These are phyloP conservation scores for Aspergillus nomiae DNA, from an alignment of 2,329 filamentous ascomycete species.

Conservation along the genomic window DNA sequence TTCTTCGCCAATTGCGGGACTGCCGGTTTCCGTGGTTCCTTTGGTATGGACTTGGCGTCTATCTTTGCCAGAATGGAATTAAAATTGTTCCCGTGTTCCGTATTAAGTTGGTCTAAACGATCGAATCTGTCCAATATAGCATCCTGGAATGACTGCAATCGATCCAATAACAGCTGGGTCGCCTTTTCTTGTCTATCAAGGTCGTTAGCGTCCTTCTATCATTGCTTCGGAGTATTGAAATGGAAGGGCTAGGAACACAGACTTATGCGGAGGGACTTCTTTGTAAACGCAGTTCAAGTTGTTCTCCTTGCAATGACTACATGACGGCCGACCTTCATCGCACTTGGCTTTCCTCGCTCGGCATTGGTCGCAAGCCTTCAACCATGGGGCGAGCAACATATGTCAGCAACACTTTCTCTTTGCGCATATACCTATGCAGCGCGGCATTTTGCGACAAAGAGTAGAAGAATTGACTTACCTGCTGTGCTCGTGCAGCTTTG, in stretches of 20 bases:
- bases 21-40: slow-evolving; percentile 17
- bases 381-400: not conserved
- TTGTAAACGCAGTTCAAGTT: slow-evolving; percentile 82
- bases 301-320: slow-evolving; percentile 85
- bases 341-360: slow-evolving; percentile 87
- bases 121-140: slow-evolving; percentile 28
- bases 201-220: slow-evolving; percentile 8
- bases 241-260: slow-evolving; percentile 38
- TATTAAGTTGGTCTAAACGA: slow-evolving; percentile 21
- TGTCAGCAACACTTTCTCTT: slow-evolving; percentile 9
- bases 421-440: not conserved
- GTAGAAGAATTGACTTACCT: slow-evolving; percentile 29
- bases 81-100: slow-evolving; percentile 20
- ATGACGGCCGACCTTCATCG: slow-evolving; percentile 81
- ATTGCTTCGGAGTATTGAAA: not conserved
- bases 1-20: slow-evolving; percentile 28
- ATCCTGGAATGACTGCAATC: slow-evolving; percentile 35
- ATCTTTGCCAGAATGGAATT: slow-evolving; percentile 1
- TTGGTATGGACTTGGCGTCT: not conserved
- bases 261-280: slow-evolving; percentile 90
- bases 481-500: slow-evolving; percentile 42
- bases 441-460: not conserved
- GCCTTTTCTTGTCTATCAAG: slow-evolving; percentile 42
- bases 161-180: slow-evolving; percentile 40
- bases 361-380: slow-evolving; percentile 86